A percentile compares a stretch with the other conserved stretches of the same genome.
These are phyloP conservation scores for Pichia sp. DNA, from an alignment of 1,139 yeast genomes.

Conservation along the genomic window DNA sequence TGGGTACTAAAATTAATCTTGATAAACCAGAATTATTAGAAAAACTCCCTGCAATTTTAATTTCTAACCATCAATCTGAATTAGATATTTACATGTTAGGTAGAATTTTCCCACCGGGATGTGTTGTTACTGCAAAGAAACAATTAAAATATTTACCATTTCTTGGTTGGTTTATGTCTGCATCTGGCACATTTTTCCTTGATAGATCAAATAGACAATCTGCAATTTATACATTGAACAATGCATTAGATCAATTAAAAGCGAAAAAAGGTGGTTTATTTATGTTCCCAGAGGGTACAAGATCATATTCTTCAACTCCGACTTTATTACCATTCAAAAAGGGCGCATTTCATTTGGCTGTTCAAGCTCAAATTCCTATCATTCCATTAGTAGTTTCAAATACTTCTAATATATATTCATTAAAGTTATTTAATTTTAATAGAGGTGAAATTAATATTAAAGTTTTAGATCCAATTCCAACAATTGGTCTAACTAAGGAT, in stretches of 20 bases:
- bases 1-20: conserved; percentile 67
- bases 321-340: conserved; percentile 83
- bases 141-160: conserved; percentile 83
- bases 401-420: conserved; percentile 66
- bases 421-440: conserved; percentile 50
- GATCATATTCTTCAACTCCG: conserved; percentile 67
- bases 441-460: conserved; percentile 57
- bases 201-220: conserved; percentile 76
- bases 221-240: conserved; percentile 67
- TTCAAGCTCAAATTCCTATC: conserved; percentile 83
- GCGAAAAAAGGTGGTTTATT: conserved; percentile 62
- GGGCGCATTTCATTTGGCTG: conserved; percentile 97
- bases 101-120: conserved; percentile 75
- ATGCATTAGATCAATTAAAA: conserved; percentile 59
- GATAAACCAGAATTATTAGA: conserved; percentile 53
- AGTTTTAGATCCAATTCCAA: conserved; percentile 62
- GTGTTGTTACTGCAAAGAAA: conserved; percentile 89
- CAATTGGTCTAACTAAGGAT: conserved; percentile 51
- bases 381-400: conserved; percentile 85
- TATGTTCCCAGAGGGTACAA: conserved; percentile 94
- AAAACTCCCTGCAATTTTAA: conserved; percentile 68
- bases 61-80: conserved; percentile 90
- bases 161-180: conserved; percentile 92
- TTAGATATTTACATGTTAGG: conserved; percentile 80
- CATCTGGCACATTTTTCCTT: conserved; percentile 85